Base-by-base conservation (phyloP, 73 alveolate genomes). In the Paramecium tetraurelia region DNA sequence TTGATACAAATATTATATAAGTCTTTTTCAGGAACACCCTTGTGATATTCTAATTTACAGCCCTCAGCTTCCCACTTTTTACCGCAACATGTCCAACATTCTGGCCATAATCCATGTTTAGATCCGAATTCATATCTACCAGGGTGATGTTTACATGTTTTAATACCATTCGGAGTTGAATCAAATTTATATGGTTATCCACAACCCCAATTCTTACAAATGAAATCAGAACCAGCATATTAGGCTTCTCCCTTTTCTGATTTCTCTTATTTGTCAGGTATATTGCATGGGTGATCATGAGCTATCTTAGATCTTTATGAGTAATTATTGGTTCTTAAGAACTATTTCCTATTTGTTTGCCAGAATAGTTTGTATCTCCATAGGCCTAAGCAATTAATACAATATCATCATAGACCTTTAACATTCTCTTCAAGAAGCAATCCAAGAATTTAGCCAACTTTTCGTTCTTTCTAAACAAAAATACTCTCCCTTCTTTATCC, bases 71-170 rank as follows among this genome's bases (percentile, higher is more conserved):
- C 98, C 99, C 99, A 98, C 48, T 93, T 95, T 88, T 96, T 96
- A 85, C 99, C 95, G 89, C 99, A 98, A 94, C 99, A 98, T 27
- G 99, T 96, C 99, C 99, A 98, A 80, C 99, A 95, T 94, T 98
- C 99, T 18, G 99, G 99, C 99, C 99, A 98, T 68, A 96, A 94
- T 27, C 99, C 99, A 92, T 96, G 97, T 86, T 94, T 96, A 48
- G 99, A 95, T 18, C 99, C 99, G 88, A 98, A 98, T 92, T 97
- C 98, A 92, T 96, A 98, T 40, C 96, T 93, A 1, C 99, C 99
- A 38, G 99, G 99, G 84, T 98, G 99, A 86, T 96, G 98, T 41
- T 83, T 85, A 86, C 99, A 98, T 27, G 93, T 94, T 46, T 97
- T 89, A 1, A 89, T 87, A 14, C 89, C 85, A 36, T 43, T 87